Base-by-base conservation (phyloP, 371 early-diverging fungal species). In the Mortierella sp. region DNA sequence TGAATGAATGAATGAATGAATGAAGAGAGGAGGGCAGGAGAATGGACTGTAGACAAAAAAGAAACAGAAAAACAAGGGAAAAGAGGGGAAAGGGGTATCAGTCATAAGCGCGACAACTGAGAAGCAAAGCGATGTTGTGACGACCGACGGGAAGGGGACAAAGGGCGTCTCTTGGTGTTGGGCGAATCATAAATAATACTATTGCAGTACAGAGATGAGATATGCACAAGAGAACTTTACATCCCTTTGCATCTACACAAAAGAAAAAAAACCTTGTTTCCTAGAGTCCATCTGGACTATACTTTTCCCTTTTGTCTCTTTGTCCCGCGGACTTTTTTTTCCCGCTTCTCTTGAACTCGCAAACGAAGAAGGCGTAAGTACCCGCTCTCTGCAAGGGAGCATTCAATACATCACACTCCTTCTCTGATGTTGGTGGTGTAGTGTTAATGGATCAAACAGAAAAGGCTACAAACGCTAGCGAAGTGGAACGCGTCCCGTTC, bases 251-350 rank as follows among this genome's bases (percentile, higher is more conserved):
- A 38, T 5, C 19, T 7, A 21, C 63, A 60, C 31, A 60, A 60
- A 5, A 65, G 42, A 38, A 34, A 16, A 19, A 65, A 42, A 68
- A 68, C 68, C 68, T 68, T 68, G 68, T 42, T 68, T 68, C 21
- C 42, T 2, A 50, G 10, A 19, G 68, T 68, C 68, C 68, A 68
- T 68, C 68, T 68, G 68, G 68, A 68, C 68, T 10, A 0, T 0
- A 5, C 68, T 68, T 68, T 38, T 68, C 68, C 68, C 68, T 68
- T 68, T 68, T 68, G 24, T 68, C 65, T 9, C 10, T 10, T 21
- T 38, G 44, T 68, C 68, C 68, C 68, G 68, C 68, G 68, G 68
- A 42, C 68, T 3, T 24, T 68, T 38, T 34, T 63, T 63, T 63
- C 28, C n/a, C 26, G 24, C 13, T 28, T 9, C 26, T 9, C 26